Percentiles rank a stretch among this genome's conserved stretches.
These are phyloP conservation scores for Emericellopsis terricola DNA, from an alignment of 495 filamentous ascomycete genomes.

Conservation along the genomic window DNA sequence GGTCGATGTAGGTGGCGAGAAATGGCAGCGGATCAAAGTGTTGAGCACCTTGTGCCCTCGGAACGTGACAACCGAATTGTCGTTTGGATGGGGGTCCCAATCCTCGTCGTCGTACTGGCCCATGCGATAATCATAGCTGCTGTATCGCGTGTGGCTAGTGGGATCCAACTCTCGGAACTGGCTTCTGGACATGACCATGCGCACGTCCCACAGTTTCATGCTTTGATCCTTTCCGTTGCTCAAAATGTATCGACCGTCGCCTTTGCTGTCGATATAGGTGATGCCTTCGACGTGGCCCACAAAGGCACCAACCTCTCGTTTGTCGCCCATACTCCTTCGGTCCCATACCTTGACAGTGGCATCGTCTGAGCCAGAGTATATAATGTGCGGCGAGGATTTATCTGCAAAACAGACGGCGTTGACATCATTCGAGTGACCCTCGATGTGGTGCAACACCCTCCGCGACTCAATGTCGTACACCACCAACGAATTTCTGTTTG, in stretches of 20 bases:
- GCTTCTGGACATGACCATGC: conserved; percentile 57
- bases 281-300: conserved; percentile 87
- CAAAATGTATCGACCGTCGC: conserved; percentile 84
- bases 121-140: conserved; percentile 76
- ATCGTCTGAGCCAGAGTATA: conserved; percentile 95
- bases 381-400: conserved; percentile 71
- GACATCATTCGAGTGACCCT: conserved; percentile 72
- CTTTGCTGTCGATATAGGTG: conserved; percentile 92
- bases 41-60: conserved; percentile 73
- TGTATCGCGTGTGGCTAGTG: conserved; percentile 30
- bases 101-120: conserved; percentile 46
- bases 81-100: conserved; percentile 62
- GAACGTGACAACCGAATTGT: conserved; percentile 88
- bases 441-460: conserved; percentile 51
- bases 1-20: conserved; percentile 76
- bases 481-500: conserved; percentile 56
- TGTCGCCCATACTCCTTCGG: conserved; percentile 71
- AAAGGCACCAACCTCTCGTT: conserved; percentile 79
- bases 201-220: conserved; percentile 94
- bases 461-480: conserved; percentile 87
- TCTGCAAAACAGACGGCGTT: conserved; percentile 97
- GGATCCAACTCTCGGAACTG: conserved; percentile 34
- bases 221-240: conserved; percentile 92
- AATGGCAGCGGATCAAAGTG: conserved; percentile 89
- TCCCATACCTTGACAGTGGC: conserved; percentile 94